Percentiles rank a stretch among this genome's conserved stretches.
phyloP scores from a whole-genome alignment of 495 filamentous ascomycete species.

The Penicillium subrubescens region DNA sequence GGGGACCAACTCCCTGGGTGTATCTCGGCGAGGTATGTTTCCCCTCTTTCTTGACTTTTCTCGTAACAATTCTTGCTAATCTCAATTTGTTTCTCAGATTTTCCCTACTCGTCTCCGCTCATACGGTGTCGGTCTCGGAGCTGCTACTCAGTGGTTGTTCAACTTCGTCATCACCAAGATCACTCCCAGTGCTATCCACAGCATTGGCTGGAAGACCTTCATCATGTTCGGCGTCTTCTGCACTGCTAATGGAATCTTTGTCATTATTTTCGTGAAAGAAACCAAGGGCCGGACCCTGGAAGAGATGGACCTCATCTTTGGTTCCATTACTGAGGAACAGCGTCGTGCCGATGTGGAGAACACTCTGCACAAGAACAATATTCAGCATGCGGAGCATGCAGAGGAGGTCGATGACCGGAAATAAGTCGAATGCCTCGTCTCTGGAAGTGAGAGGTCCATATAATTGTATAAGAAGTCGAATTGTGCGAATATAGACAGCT shows the following conservation, averaged over 20 bases:
- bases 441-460: not conserved
- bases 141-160: slow-evolving; percentile 55
- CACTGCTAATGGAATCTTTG: slow-evolving; percentile 34
- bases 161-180: slow-evolving; percentile 48
- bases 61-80: not conserved
- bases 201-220: slow-evolving; percentile 56
- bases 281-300: slow-evolving; percentile 57
- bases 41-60: not conserved
- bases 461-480: not conserved
- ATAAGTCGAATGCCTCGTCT: not conserved
- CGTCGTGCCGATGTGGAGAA: slow-evolving; percentile 44
- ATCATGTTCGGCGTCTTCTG: slow-evolving; percentile 59
- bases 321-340: slow-evolving; percentile 39
- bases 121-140: slow-evolving; percentile 68
- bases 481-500: not conserved
- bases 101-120: slow-evolving; percentile 71
- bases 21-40: slow-evolving; percentile 50
- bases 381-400: slow-evolving; percentile 31
- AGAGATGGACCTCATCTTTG: slow-evolving; percentile 53
- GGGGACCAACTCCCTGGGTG: slow-evolving; percentile 53
- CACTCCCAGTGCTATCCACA: slow-evolving; percentile 42
- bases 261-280: slow-evolving; percentile 61
- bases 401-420: slow-evolving; percentile 13
- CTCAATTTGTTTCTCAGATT: slow-evolving; percentile 57
- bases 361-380: slow-evolving; percentile 37